phyloP scores from a whole-genome alignment of 148 eudicot genomes.

The Vaccinium vitisidaea region DNA sequence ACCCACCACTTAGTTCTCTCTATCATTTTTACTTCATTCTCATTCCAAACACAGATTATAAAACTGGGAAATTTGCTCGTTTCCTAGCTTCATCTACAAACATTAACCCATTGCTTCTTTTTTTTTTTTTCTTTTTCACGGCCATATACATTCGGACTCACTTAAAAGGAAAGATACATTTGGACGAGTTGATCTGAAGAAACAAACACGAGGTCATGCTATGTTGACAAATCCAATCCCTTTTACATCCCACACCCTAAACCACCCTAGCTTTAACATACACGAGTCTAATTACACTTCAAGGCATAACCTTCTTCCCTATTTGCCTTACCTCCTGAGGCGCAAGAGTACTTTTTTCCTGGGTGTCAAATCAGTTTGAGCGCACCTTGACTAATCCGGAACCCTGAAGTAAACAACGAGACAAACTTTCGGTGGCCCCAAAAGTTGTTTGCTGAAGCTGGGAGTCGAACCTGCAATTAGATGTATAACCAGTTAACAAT shows the following conservation, averaged over 20 bases:
- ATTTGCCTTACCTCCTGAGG: not conserved
- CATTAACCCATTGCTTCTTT: not conserved
- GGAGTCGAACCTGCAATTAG: not conserved
- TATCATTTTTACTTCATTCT: not conserved
- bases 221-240: too few species aligned
- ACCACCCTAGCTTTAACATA: too few species aligned
- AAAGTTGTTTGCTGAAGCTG: not conserved
- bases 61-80: not conserved
- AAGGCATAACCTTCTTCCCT: not conserved
- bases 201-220: too few species aligned
- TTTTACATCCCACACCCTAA: too few species aligned
- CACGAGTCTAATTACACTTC: too few species aligned
- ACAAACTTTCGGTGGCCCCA: not conserved
- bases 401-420: not conserved
- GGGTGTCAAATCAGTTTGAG: not conserved
- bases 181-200: too few species aligned
- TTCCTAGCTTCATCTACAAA: not conserved
- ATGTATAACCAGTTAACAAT: not conserved
- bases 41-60: not conserved
- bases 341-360: not conserved
- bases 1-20: too few species aligned
- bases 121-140: too few species aligned
- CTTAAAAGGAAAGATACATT: too few species aligned
- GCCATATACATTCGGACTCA: not conserved
- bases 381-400: not conserved